Percentiles rank a stretch among this genome's conserved stretches.
These are phyloP conservation scores for Citropsis articulata DNA, from an alignment of 345 rosid species.

Conservation along the genomic window DNA sequence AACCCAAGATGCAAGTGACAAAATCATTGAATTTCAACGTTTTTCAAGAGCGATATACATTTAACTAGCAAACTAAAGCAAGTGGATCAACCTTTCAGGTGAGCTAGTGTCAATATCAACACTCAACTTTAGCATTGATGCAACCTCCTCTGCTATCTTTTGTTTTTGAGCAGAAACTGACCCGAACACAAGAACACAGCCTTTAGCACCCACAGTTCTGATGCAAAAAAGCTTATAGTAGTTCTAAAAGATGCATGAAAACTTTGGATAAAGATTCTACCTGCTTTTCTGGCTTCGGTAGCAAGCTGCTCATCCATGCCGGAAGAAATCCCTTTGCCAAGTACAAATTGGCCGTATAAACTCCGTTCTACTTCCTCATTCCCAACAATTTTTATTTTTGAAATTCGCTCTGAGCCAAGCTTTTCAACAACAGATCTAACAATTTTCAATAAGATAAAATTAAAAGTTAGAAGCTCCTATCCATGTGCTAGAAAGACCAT, in stretches of 20 bases:
- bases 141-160: slow-evolving; percentile 89
- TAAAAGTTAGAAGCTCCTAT: slow-evolving; percentile 6
- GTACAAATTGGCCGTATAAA: slow-evolving; percentile 75
- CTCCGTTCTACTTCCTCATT: slow-evolving; percentile 65
- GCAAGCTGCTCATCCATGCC: slow-evolving; percentile 71
- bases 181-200: slow-evolving; percentile 21
- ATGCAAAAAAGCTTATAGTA: slow-evolving; percentile 9
- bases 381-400: slow-evolving; percentile 63
- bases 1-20: not conserved
- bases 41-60: not conserved
- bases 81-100: slow-evolving; percentile 59
- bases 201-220: slow-evolving; percentile 21
- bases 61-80: not conserved
- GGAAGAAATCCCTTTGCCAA: slow-evolving; percentile 54
- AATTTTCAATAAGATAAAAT: slow-evolving; percentile 12
- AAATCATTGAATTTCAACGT: not conserved
- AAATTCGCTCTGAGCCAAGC: slow-evolving; percentile 71
- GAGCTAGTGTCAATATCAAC: slow-evolving; percentile 78
- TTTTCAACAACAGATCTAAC: slow-evolving; percentile 68
- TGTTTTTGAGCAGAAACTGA: slow-evolving; percentile 87
- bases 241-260: slow-evolving; percentile 6
- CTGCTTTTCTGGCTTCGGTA: slow-evolving; percentile 78
- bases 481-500: not conserved
- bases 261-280: slow-evolving; percentile 28
- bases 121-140: slow-evolving; percentile 73